phyloP scores from a whole-genome alignment of 148 eudicot species.

The Rhododendron vialii region DNA sequence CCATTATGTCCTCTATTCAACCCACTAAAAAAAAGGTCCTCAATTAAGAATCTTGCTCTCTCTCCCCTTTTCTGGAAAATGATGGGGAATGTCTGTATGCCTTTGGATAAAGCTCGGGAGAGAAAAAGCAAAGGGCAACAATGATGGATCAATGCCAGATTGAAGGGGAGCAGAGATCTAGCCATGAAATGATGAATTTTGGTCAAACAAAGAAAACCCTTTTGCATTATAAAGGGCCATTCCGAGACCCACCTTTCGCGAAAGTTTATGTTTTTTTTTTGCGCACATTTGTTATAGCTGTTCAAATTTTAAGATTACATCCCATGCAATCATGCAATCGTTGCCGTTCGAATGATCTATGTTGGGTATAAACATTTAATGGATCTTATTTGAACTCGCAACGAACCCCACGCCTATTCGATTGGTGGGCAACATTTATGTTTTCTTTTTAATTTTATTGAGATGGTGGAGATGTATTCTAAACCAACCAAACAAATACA shows the following conservation, averaged over 20 bases:
- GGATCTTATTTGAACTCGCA: not conserved
- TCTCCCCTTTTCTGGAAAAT: slow-evolving; percentile 21
- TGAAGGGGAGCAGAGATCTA: slow-evolving; percentile 12
- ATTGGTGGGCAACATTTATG: not conserved
- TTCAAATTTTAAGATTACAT: not conserved
- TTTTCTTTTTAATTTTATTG: no score
- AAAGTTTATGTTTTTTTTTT: not conserved
- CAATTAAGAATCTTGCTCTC: slow-evolving; percentile 15
- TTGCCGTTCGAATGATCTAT: no score
- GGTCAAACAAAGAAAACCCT: slow-evolving; percentile 25
- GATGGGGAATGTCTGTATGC: slow-evolving; percentile 26
- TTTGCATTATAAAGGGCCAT: slow-evolving; percentile 24
- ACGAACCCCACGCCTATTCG: not conserved
- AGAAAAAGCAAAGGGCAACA: slow-evolving; percentile 10
- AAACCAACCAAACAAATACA: no score
- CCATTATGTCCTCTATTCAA: slow-evolving; percentile 18
- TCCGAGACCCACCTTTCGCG: not conserved
- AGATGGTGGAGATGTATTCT: no score
- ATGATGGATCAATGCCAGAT: slow-evolving; percentile 26
- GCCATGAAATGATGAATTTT: slow-evolving; percentile 4
- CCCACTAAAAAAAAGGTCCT: slow-evolving; percentile 9
- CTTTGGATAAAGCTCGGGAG: slow-evolving; percentile 28
- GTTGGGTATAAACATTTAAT: not conserved
- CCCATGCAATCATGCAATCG: no score
- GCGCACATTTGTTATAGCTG: not conserved